Base-by-base conservation (phyloP, 2,329 filamentous ascomycete genomes). In the Cladophialophora carrionii region DNA sequence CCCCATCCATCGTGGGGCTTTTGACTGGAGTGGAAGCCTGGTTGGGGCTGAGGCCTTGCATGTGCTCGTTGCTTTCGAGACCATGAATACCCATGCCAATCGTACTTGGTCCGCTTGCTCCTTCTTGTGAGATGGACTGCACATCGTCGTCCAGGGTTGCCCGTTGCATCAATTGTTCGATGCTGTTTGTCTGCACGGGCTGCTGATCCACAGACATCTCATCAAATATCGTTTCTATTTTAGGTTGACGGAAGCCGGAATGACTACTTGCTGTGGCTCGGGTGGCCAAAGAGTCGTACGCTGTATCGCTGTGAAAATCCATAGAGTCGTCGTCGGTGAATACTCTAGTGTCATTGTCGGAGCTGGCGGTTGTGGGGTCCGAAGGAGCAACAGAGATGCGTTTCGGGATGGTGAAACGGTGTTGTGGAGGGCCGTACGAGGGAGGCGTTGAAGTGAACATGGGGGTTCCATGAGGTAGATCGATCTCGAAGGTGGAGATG, bases 191-290 rank as follows among this genome's bases (percentile, higher is more conserved):
- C 46, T 56, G 29, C 1, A n/a, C 43, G 17, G 55, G 43, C 37
- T 60, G 63, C 55, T 63, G 63, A 26, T 66, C 63, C 48, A 60
- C 32, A 34, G 63, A 53, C 22, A 57, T 81, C 71, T 85, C 84
- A 73, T 87, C 84, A 73, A 88, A 88, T 71, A 88, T 86, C 10
- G 84, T 86, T 71, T 88, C 85, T 64, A 88, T 87, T 56, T 82
- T 83, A 66, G 85, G 81, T 51, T 84, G 83, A 71, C 84, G 80
- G 65, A 81, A 77, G 49, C 81, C 82, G 29, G 82, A 82, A 62
- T 80, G 82, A 71, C 77, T 79, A 61, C 81, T 84, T 67, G 81
- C 79, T 17, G 84, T 86, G 58, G 82, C 82, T 70, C 84, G 80
- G 9, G 86, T 88, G 64, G 84, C 85, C 64, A 87, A 78, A 56